Evolutionary conservation across 2,329 filamentous ascomycete genomes (phyloP), one percentile per base, ranked within the genome.

Genomic region (Macrophomina phaseolina): DNA sequence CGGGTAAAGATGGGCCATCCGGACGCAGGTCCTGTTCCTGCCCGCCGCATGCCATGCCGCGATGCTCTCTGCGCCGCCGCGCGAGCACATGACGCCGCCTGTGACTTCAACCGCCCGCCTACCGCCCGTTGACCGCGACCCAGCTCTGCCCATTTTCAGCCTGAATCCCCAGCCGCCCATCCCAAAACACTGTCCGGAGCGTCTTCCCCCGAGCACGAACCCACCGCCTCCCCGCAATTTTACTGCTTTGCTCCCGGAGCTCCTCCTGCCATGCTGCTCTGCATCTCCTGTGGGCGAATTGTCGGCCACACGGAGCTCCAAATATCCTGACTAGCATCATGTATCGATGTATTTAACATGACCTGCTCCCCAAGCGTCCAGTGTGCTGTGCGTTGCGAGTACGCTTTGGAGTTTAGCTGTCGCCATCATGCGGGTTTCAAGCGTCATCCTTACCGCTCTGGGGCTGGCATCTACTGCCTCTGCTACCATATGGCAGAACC

Each of bases 401-500:
- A 6, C 48, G 14, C 40, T 16, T 16, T 45, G 28, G 4, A 14
- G 42, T 34, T 38, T 23, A n/a, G 16, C 9, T 40, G 8, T 49
- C 58, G 58, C 12, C 52, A 23, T 28, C 62, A 64, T 64, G 48
- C 62, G 30, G 9, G n/a, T 62, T 36, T 38, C 58, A 49, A 49
- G 42, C 58, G 16, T 62, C 58, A 34, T 53, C 64, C 23, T 66
- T 65, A 16, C 23, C 18, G 28, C 58, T 68, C 23, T 49, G 42
- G 45, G 40, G 60, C 42, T 73, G 36, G 68, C 67, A 32, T 66
- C 71, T 63, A 69, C 68, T 65, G 71, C 73, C 61, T 71, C 73
- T 23, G 78, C 78, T 12, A 80, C 77, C 1, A 81, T 82, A 63
- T 70, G 81, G 38, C 74, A 83, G 67, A 83, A 83, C 68, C 80